These are phyloP conservation scores for Vinca minor DNA, from an alignment of 257 asterid genomes.

Conservation along the genomic window DNA sequence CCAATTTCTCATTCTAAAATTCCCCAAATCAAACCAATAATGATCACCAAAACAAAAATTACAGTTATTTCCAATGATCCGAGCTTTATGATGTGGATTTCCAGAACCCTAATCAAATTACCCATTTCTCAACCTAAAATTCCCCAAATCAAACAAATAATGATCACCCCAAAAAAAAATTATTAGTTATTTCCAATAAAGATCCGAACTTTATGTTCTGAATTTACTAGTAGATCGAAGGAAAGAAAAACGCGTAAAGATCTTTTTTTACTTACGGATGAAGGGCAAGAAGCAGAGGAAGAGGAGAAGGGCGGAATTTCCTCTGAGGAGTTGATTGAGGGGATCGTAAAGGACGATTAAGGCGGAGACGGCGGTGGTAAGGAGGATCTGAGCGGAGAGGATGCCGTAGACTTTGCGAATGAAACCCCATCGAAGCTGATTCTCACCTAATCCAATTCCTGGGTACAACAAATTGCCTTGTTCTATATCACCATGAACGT, in stretches of 20 bases:
- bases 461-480: conserved; percentile 61
- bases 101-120: too few species aligned
- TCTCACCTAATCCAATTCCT: conserved; percentile 87
- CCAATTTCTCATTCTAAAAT: too few species aligned
- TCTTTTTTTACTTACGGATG: conserved; percentile 48
- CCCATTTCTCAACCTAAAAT: too few species aligned
- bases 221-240: too few species aligned
- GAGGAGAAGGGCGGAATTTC: conserved; percentile 55
- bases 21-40: too few species aligned
- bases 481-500: conserved; percentile 25
- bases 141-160: too few species aligned
- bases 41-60: too few species aligned
- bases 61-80: too few species aligned
- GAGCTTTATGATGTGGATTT: too few species aligned
- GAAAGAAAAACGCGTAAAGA: too few species aligned
- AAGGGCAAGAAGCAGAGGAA: conserved; percentile 80
- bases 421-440: conserved; percentile 95
- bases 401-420: conserved; percentile 93
- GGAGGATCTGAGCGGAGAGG: conserved; percentile 76
- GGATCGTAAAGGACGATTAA: conserved; percentile 67
- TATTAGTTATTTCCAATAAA: too few species aligned
- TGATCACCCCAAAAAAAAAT: too few species aligned
- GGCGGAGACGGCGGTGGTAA: conserved; percentile 57
- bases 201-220: background rate
- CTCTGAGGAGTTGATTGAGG: conserved; percentile 68